Evolutionary conservation across 140 eudicot genomes (phyloP).

Genomic region (Erigeron philadelphicus): DNA sequence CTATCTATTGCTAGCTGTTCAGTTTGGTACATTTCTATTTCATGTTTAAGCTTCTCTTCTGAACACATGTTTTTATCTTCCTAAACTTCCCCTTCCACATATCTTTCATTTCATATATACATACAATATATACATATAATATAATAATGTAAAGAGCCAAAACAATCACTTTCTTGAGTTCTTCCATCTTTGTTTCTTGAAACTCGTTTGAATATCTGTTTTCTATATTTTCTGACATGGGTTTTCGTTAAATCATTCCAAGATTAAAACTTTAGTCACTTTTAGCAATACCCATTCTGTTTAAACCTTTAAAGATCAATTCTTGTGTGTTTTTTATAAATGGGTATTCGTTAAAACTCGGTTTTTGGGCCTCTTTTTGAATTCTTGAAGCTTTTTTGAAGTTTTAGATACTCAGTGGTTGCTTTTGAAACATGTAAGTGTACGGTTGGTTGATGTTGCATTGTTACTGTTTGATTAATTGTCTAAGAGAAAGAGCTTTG

Average conservation of each 20-base stretch:
- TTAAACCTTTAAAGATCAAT: conserved; percentile 30
- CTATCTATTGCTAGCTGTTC: conserved; percentile 8
- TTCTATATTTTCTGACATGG: conserved; percentile 40
- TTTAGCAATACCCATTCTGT: conserved; percentile 35
- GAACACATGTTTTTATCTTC: conserved; percentile 25
- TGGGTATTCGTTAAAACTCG: conserved; percentile 63
- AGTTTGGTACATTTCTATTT: conserved; percentile 22
- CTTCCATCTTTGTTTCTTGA: too few relatives aligned
- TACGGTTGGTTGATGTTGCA: conserved; percentile 24
- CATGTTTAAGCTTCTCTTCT: conserved; percentile 22
- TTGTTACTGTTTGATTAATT: conserved; percentile 31
- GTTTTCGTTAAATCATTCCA: conserved; percentile 41
- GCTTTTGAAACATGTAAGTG: conserved; percentile 45
- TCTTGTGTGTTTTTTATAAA: conserved; percentile 18
- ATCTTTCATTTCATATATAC: conserved; percentile 21
- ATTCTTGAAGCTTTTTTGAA: conserved; percentile 7
- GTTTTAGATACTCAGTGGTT: conserved; percentile 18
- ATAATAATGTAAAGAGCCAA: conserved; percentile 38
- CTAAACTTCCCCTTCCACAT: conserved; percentile 30
- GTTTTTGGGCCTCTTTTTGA: background rate
- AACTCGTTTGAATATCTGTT: conserved; percentile 14
- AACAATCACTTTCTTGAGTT: conserved; percentile 20
- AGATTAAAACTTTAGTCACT: conserved; percentile 18
- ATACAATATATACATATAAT: background rate
- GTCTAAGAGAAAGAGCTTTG: conserved; percentile 19